phyloP scores from a whole-genome alignment of 2,329 filamentous ascomycete genomes.

The Ceratocystis lukuohia region DNA sequence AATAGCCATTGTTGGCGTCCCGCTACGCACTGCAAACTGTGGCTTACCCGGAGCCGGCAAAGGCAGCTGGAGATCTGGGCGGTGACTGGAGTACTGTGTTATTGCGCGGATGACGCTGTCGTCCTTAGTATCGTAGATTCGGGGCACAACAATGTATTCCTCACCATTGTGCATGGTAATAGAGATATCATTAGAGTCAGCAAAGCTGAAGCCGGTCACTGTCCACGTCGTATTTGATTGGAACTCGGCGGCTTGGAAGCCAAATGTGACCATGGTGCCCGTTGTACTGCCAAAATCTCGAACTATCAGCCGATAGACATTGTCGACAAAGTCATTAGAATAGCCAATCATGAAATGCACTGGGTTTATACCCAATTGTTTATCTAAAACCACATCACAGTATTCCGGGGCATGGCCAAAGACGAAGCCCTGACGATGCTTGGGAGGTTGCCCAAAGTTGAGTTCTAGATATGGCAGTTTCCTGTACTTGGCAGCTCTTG shows the following conservation, averaged over 20 bases:
- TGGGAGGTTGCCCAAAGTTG: slow-evolving; percentile 6
- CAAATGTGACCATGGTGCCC: slow-evolving; percentile 8
- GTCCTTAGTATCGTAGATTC: slow-evolving; percentile 3
- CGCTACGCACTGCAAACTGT: not conserved
- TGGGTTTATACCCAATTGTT: not conserved
- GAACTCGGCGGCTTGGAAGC: slow-evolving; percentile 4
- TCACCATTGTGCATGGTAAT: slow-evolving; percentile 1
- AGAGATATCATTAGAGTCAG: slow-evolving; percentile 5
- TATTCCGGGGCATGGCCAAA: not conserved
- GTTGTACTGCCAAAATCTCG: slow-evolving; percentile 3
- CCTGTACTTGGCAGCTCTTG: not conserved
- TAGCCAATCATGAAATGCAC: slow-evolving; percentile 13
- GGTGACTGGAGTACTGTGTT: not conserved
- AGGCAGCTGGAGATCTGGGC: not conserved
- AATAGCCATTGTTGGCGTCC: not conserved
- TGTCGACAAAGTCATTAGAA: slow-evolving; percentile 3
- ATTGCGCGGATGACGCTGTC: not conserved
- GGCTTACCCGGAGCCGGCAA: not conserved
- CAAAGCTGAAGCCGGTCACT: slow-evolving; percentile 6
- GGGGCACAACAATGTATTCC: slow-evolving; percentile 9
- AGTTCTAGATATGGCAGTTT: slow-evolving; percentile 6
- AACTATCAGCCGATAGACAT: not conserved
- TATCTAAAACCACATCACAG: slow-evolving; percentile 8
- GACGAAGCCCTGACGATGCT: slow-evolving; percentile 8
- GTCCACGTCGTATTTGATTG: slow-evolving; percentile 6